Conservation (phyloP, 2,329 filamentous ascomycete genomes). For the Neofusicoccum parvum region DNA sequence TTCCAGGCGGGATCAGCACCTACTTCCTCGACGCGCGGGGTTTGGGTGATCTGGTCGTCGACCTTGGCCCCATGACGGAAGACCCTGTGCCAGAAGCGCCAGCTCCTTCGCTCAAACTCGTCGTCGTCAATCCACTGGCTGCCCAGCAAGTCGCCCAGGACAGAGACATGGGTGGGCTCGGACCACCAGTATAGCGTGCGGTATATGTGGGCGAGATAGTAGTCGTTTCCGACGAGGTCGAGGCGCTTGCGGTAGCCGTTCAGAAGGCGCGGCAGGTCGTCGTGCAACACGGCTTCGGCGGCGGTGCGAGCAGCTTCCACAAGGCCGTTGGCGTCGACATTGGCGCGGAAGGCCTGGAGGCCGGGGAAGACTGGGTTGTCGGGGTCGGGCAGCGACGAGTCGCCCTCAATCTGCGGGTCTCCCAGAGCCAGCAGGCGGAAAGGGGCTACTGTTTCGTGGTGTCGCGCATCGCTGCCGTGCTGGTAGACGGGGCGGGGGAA, state of each 20-base stretch:
- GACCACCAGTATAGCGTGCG: conserved; percentile 82
- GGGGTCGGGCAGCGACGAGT: conserved; percentile 71
- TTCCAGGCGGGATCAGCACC: conserved; percentile 63
- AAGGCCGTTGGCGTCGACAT: not conserved
- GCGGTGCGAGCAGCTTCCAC: not conserved
- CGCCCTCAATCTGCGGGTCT: conserved; percentile 92
- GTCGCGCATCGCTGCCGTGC: conserved; percentile 29
- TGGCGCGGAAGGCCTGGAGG: conserved; percentile 39
- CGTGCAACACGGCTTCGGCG: conserved; percentile 18
- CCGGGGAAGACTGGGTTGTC: conserved; percentile 48
- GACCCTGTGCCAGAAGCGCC: conserved; percentile 78
- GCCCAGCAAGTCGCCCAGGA: conserved; percentile 87
- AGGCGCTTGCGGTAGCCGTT: conserved; percentile 74
- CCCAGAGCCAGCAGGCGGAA: conserved; percentile 87
- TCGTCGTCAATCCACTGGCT: conserved; percentile 91
- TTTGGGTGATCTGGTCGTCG: conserved; percentile 40
- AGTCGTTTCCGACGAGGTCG: conserved; percentile 92
- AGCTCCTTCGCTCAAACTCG: conserved; percentile 76
- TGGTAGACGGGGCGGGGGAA: conserved; percentile 60
- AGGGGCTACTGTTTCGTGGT: conserved; percentile 56
- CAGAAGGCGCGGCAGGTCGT: conserved; percentile 68
- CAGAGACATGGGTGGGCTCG: conserved; percentile 80
- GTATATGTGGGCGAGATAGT: conserved; percentile 92
- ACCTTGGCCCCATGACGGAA: conserved; percentile 71
- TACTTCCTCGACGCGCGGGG: conserved; percentile 37